Evolutionary conservation across 768 basidiomycete species (phyloP), one percentile per base, ranked within the genome.

Genomic region (Artomyces pyxidatus): DNA sequence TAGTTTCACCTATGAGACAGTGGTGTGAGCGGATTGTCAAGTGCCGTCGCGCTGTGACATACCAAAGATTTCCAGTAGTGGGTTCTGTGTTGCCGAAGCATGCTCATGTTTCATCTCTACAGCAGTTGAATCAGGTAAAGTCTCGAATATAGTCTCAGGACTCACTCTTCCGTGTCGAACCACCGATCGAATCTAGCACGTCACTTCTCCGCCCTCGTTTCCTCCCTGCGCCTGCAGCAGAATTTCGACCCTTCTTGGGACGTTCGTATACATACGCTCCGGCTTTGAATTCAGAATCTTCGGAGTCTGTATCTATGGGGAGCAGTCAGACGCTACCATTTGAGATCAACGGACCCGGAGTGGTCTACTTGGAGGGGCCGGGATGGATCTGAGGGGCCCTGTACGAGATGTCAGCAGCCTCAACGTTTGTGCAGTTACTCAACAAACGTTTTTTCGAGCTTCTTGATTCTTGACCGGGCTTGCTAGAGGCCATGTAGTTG

Each of bases 241-340:
- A 48, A 44, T 64, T 67, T 22, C 52, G 57, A 28, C 62, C 57
- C 48, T 66, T 69, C 50, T 53, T 57, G 0, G 49, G 44, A 48
- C 52, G 48, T 60, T 70, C 42, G 48, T 58, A 37, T 50, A 70
- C 47, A 50, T 69, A 70, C 6, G 59, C 50, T 1, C 73, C 72
- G 3, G 74, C 65, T 23, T 65, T 68, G 54, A 78, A 78, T 42
- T 77, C 75, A n/a, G n/a, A n/a, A 27, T 73, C 66, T 56, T 78
- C 76, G 0, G 74, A 72, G 56, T 77, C 75, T 2, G 60, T 52
- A 45, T 74, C 75, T 71, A 53, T 32, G n/a, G 54, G 55, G 54
- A 19, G 12, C 17, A 25, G 26, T 17, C 12, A 1, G 27, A 37
- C 40, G 37, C 32, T 30, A 26, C 10, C 8, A 11, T 28, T 12